These are phyloP conservation scores for Phytopythium chamaehyphon DNA, from an alignment of 352 stramenopile genomes.

Conservation along the genomic window DNA sequence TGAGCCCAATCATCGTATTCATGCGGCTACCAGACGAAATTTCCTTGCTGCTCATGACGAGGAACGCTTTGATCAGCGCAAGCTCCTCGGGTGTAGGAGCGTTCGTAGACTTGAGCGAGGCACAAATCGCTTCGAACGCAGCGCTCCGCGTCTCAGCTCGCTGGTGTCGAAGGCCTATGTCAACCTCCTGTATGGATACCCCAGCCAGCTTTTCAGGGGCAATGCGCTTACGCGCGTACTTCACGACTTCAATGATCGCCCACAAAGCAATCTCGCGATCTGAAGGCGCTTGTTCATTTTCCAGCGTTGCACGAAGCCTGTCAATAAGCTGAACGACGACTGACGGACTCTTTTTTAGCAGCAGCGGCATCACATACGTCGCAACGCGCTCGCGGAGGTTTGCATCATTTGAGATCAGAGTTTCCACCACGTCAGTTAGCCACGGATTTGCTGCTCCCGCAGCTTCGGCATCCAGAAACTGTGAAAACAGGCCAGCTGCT, in stretches of 20 bases:
- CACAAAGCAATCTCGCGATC: conserved; percentile 50
- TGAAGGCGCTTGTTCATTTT: conserved; percentile 2
- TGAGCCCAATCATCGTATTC: conserved; percentile 71
- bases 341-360: conserved; percentile 63
- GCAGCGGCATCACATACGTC: conserved; percentile 70
- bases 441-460: conserved; percentile 31
- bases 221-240: conserved; percentile 72
- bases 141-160: conserved; percentile 52
- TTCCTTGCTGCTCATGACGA: conserved; percentile 72
- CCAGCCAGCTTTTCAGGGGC: conserved; percentile 51
- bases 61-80: conserved; percentile 52
- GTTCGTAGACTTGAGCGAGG: conserved; percentile 76
- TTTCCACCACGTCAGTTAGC: conserved; percentile 49
- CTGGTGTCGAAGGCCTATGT: conserved; percentile 50
- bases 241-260: conserved; percentile 75
- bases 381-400: conserved; percentile 59
- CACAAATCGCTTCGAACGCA: conserved; percentile 76
- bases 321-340: conserved; percentile 51
- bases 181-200: conserved; percentile 48
- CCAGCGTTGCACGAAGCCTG: conserved; percentile 25
- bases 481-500: conserved; percentile 64
- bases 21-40: conserved; percentile 61
- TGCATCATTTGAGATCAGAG: conserved; percentile 44
- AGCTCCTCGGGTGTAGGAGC: conserved; percentile 58
- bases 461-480: conserved; percentile 40